phyloP scores from a whole-genome alignment of 1,284 basidiomycete genomes.

The Trametes polyzona region DNA sequence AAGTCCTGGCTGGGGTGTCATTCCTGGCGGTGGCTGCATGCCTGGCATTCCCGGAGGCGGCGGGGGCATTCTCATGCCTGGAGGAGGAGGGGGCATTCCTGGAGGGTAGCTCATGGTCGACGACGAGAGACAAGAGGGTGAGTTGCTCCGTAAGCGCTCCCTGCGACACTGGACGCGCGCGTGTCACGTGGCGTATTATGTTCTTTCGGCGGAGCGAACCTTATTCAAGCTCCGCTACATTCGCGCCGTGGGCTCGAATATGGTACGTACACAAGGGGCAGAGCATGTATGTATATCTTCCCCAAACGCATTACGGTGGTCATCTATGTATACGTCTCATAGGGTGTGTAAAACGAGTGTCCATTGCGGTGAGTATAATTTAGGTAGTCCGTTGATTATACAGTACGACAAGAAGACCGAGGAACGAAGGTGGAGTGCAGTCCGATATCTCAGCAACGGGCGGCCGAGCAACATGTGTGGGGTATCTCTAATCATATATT shows the following conservation, averaged over 20 bases:
- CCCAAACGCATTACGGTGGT: no score
- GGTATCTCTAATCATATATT: constrained; percentile 25
- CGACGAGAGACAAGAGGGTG: constrained; percentile 26
- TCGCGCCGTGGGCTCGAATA: neutral
- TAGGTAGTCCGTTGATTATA: neutral
- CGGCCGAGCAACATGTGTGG: neutral
- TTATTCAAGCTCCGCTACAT: constrained; percentile 1
- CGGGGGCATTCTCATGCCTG: constrained; percentile 54
- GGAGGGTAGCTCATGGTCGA: constrained; percentile 40
- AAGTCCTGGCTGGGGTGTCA: constrained; percentile 38
- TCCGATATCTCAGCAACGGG: neutral
- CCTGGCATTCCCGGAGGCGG: constrained; percentile 67
- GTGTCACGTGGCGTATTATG: constrained; percentile 11
- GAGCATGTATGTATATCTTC: no score
- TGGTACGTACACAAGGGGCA: neutral
- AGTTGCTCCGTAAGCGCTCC: constrained; percentile 19
- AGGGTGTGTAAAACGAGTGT: neutral
- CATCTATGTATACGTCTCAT: no score
- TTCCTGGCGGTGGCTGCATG: constrained; percentile 54
- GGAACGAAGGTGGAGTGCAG: neutral
- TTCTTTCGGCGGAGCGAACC: neutral
- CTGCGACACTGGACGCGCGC: constrained; percentile 16
- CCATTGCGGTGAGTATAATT: neutral
- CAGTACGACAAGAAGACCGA: constrained; percentile 1
- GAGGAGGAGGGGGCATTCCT: constrained; percentile 43